Evolutionary conservation across 768 basidiomycete genomes (phyloP).

Genomic region (Clitopilus passeckerianus): DNA sequence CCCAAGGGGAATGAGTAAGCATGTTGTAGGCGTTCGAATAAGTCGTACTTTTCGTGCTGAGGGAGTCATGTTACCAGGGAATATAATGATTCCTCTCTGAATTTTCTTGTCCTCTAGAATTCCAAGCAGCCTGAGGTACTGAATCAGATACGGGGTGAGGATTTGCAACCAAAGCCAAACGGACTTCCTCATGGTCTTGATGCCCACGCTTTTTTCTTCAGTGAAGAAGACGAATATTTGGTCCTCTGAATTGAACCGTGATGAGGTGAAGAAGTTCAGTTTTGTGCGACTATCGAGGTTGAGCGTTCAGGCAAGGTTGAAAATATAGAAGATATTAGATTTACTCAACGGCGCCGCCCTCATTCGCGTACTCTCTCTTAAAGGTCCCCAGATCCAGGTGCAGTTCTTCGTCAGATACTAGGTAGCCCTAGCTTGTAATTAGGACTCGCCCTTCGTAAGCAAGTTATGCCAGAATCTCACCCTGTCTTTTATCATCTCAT

Average conservation of each 20-base stretch:
- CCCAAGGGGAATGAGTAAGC: conserved; percentile 7
- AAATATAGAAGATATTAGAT: conserved; percentile 24
- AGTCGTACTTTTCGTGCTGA: conserved; percentile 83
- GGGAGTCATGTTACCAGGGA: conserved; percentile 94
- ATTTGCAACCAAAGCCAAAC: conserved; percentile 18
- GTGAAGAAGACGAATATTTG: conserved; percentile 95
- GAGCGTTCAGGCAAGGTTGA: conserved; percentile 9
- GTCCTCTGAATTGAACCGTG: conserved; percentile 56
- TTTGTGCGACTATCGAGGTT: conserved; percentile 60
- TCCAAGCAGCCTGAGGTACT: conserved; percentile 60
- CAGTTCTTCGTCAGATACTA: conserved; percentile 92
- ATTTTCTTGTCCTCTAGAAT: conserved; percentile 93
- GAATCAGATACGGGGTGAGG: conserved; percentile 1
- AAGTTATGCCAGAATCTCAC: conserved; percentile 38
- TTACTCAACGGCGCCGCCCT: conserved; percentile 80
- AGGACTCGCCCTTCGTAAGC: conserved; percentile 17
- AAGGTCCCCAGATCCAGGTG: conserved; percentile 83
- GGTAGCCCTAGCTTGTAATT: conserved; percentile 66
- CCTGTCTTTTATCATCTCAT: conserved; percentile 94
- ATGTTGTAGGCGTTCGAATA: conserved; percentile 4
- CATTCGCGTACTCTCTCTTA: conserved; percentile 64
- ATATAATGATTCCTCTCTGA: conserved; percentile 89
- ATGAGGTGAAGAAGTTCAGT: conserved; percentile 88
- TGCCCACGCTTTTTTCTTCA: conserved; percentile 93
- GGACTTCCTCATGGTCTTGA: conserved; percentile 97